Evolutionary conservation across 2,329 filamentous ascomycete genomes (phyloP), one percentile per base, ranked within the genome.

Genomic region (Ambrosiella cleistominuta): DNA sequence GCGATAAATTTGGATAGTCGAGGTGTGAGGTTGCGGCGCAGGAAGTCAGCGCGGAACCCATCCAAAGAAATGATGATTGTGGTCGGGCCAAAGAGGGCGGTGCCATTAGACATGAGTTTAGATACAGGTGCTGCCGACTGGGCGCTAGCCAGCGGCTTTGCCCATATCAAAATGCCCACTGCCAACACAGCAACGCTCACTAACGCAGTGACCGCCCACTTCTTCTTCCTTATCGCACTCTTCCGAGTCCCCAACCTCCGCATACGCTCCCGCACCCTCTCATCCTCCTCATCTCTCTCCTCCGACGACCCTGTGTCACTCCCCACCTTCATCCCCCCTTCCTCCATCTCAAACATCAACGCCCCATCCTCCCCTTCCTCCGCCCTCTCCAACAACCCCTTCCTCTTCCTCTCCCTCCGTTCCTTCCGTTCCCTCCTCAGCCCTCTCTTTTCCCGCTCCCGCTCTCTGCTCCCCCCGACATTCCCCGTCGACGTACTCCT

Each of bases 11-110:
- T 77, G 64, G 82, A 87, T 7, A 98, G 74, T 1, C 84, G 82
- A 0, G 91, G 93, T 1, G 91, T 96, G 38, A 97, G 71, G 0
- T 83, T 85, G 12, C 89, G 82, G 62, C 85, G 80, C 45, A 98
- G 74, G 66, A 96, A 97, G 68, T 97, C 93, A 17, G 93, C 91
- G 13, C 93, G 84, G 72, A 98, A 97, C 2, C 93, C 93, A 69
- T 98, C 93, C 15, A 98, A 77, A 51, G 90, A 96, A 66, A 98
- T 86, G 57, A 97, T 75, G 60, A 98, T 85, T 1, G 93, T 96
- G 0, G 93, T 98, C 0, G 90, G 89, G 8, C 82, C 85, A 67
- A 97, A 98, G 3, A 88, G 72, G 1, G 89, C 86, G 0, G 89
- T 95, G 57, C 93, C 93, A 68, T 98, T 98, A 72, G 77, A 83